Conservation (phyloP, 2,329 filamentous ascomycete species). For the Microdochium trichocladiopsis region DNA sequence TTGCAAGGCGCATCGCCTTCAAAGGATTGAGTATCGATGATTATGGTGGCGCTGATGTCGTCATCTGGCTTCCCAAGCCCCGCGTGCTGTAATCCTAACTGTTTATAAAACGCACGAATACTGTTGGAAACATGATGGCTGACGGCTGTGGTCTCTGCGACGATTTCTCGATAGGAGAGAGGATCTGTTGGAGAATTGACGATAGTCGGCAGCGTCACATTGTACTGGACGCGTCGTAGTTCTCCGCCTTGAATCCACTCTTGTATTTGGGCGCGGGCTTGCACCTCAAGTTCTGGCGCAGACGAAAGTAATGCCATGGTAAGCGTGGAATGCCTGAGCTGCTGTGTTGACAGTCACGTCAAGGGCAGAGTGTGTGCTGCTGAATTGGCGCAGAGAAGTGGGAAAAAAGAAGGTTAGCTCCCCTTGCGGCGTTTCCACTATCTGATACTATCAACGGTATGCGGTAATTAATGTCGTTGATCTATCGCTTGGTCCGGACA, state of each 20-base stretch:
- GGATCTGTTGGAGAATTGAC: not conserved
- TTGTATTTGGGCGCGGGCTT: not conserved
- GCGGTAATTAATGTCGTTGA: no score
- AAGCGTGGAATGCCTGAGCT: not conserved
- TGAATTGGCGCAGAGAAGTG: not conserved
- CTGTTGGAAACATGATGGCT: not conserved
- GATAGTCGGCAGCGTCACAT: not conserved
- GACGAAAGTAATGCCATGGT: not conserved
- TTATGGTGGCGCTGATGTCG: not conserved
- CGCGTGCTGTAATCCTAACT: not conserved
- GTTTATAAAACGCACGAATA: not conserved
- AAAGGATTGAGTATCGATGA: constrained; percentile 4
- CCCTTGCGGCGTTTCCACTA: no score
- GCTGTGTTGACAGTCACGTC: not conserved
- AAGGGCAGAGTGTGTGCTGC: not conserved
- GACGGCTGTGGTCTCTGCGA: not conserved
- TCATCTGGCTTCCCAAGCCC: not conserved
- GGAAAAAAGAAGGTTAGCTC: not conserved
- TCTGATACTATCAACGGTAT: no score
- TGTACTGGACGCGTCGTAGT: not conserved
- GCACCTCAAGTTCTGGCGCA: not conserved
- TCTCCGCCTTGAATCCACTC: not conserved
- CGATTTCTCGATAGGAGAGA: not conserved
- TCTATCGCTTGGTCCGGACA: no score
- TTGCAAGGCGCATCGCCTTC: constrained; percentile 2